phyloP scores from a whole-genome alignment of 2,329 filamentous ascomycete species.

The Ophiostoma montium region DNA sequence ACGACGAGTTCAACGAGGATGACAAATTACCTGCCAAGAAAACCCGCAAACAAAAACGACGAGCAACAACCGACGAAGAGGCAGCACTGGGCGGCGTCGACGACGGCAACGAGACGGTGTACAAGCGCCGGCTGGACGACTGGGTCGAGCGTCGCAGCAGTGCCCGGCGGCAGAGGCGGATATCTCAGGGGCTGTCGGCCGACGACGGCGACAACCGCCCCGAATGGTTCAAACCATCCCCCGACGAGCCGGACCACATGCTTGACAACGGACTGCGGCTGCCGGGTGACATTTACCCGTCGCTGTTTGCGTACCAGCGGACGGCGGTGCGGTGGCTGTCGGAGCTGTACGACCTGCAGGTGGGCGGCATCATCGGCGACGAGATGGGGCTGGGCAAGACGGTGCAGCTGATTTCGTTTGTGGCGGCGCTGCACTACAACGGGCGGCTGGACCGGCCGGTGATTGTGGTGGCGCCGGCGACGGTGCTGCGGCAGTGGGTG shows the following conservation, averaged over 20 bases:
- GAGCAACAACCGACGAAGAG: slow-evolving; percentile 20
- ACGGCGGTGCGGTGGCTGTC: slow-evolving; percentile 94
- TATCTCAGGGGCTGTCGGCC: slow-evolving; percentile 21
- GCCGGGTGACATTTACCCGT: slow-evolving; percentile 84
- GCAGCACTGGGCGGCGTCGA: slow-evolving; percentile 51
- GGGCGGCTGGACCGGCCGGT: slow-evolving; percentile 70
- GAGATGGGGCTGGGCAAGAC: slow-evolving; percentile 99
- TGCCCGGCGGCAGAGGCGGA: slow-evolving; percentile 24
- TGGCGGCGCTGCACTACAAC: slow-evolving; percentile 87
- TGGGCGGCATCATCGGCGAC: slow-evolving; percentile 89
- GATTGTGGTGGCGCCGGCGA: slow-evolving; percentile 86
- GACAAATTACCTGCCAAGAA: slow-evolving; percentile 15
- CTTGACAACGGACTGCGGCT: slow-evolving; percentile 66
- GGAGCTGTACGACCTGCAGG: slow-evolving; percentile 76
- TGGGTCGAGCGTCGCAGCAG: slow-evolving; percentile 50
- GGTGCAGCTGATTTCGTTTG: slow-evolving; percentile 55
- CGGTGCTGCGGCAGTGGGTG: slow-evolving; percentile 93
- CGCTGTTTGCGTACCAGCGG: slow-evolving; percentile 92
- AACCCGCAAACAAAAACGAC: slow-evolving; percentile 14
- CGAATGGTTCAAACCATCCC: slow-evolving; percentile 79
- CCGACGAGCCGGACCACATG: slow-evolving; percentile 60
- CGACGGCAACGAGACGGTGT: slow-evolving; percentile 76
- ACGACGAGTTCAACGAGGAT: slow-evolving; percentile 7
- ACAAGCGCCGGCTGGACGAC: slow-evolving; percentile 56
- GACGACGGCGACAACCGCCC: slow-evolving; percentile 28